phyloP scores from a whole-genome alignment of 495 filamentous ascomycete genomes.

The Aspergillus campestris region DNA sequence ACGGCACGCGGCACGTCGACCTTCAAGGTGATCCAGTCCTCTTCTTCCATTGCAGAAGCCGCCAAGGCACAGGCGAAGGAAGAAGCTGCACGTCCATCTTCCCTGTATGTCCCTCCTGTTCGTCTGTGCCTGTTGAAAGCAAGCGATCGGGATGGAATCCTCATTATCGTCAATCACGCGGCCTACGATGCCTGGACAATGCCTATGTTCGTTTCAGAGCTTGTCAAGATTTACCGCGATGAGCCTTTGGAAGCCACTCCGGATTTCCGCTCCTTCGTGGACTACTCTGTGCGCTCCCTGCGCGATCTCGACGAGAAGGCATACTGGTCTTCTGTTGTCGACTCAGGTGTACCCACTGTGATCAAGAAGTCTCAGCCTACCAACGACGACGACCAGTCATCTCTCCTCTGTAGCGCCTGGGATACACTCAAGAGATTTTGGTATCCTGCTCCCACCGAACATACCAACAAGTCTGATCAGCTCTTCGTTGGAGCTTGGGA shows the following conservation, averaged over 20 bases:
- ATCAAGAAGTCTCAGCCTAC: conserved; percentile 2
- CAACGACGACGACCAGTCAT: background rate
- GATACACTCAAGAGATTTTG: no score
- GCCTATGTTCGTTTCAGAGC: conserved; percentile 19
- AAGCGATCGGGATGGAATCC: conserved; percentile 15
- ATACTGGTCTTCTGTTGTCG: conserved; percentile 15
- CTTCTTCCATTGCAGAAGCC: conserved; percentile 2
- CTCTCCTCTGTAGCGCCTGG: no score
- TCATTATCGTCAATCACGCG: conserved; percentile 26
- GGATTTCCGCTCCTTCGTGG: conserved; percentile 15
- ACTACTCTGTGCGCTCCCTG: conserved; percentile 13
- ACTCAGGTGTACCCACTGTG: conserved; percentile 7
- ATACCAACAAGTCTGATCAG: conserved; percentile 1
- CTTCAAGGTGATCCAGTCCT: conserved; percentile 16
- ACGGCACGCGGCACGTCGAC: conserved; percentile 9
- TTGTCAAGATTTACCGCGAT: conserved; percentile 15
- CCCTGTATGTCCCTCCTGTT: conserved; percentile 20
- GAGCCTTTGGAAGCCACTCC: conserved; percentile 6
- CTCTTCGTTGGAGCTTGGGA: conserved; percentile 17
- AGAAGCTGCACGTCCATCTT: conserved; percentile 16
- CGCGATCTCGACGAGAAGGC: conserved; percentile 10
- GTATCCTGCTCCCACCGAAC: background rate
- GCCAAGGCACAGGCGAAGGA: conserved; percentile 13
- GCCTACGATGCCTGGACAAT: conserved; percentile 30
- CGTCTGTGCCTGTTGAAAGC: conserved; percentile 17